Conservation (phyloP, 2,329 filamentous ascomycete species). For the Penicillium sp. region DNA sequence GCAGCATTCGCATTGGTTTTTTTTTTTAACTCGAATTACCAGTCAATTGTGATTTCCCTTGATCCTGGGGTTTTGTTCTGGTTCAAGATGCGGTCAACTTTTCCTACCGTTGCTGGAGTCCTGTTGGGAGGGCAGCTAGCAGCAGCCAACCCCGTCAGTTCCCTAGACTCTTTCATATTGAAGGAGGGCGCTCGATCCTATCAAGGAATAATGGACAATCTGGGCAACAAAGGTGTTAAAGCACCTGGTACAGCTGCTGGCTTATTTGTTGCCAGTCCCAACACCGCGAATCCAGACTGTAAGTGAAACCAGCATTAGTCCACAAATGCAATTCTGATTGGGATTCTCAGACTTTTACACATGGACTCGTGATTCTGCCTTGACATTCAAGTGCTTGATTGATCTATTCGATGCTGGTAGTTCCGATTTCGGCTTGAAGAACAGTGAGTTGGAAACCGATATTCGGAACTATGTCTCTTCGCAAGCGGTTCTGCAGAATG, state of each 20-base stretch:
- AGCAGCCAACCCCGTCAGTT: neutral
- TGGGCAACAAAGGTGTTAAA: conserved; percentile 16
- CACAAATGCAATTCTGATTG: neutral
- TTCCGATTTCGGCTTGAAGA: neutral
- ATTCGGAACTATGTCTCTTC: conserved; percentile 69
- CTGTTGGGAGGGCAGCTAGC: neutral
- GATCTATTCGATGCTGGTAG: conserved; percentile 56
- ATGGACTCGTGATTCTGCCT: conserved; percentile 72
- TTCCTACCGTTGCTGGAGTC: neutral
- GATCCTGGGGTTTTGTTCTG: too few relatives aligned
- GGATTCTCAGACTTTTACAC: conserved; percentile 67
- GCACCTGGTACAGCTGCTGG: conserved; percentile 51
- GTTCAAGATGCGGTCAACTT: neutral
- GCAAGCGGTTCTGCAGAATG: conserved; percentile 65
- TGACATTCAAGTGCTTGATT: conserved; percentile 67
- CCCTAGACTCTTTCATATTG: neutral
- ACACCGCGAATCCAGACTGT: conserved; percentile 55
- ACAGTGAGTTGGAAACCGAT: conserved; percentile 49
- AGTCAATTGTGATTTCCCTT: neutral
- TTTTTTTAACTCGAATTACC: neutral
- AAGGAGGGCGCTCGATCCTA: neutral
- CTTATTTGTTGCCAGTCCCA: conserved; percentile 57
- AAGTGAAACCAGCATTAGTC: conserved; percentile 19
- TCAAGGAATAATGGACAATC: conserved; percentile 11
- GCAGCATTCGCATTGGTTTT: too few relatives aligned